Percentiles rank a stretch among this genome's conserved stretches.
These are phyloP conservation scores for Tolypocladium tundrense DNA, from an alignment of 2,329 filamentous ascomycete genomes.

Conservation along the genomic window DNA sequence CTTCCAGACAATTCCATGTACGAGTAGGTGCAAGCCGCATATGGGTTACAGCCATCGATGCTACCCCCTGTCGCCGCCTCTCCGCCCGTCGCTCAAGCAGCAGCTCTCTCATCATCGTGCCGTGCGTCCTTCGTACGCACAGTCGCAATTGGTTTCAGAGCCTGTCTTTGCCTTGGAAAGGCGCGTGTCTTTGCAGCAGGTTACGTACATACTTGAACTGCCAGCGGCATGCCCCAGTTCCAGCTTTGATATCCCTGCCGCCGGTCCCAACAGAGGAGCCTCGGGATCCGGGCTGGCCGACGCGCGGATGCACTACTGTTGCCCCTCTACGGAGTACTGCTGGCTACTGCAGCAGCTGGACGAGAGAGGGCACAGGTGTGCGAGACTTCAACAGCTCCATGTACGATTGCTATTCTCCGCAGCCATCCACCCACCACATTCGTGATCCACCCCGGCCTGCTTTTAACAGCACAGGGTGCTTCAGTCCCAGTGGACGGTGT, in stretches of 20 bases:
- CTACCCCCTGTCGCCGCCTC: background rate
- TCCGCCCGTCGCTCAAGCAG: background rate
- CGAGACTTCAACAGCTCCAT: background rate
- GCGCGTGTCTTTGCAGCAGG: background rate
- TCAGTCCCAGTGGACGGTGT: background rate
- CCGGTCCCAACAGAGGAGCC: background rate
- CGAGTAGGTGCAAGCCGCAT: background rate
- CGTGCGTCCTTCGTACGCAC: background rate
- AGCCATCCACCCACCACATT: background rate
- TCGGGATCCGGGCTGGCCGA: background rate
- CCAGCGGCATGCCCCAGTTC: background rate
- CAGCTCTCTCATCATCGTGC: background rate
- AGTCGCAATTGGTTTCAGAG: background rate
- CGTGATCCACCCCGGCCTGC: background rate
- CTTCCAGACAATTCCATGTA: background rate
- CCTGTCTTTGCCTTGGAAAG: background rate
- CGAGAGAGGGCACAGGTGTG: background rate
- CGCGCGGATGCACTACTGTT: background rate
- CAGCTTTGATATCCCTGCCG: background rate
- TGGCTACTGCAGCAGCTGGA: background rate
- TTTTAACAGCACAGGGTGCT: background rate
- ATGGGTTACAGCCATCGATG: background rate
- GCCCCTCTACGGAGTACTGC: background rate
- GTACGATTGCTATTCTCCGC: background rate
- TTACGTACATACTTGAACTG: background rate